These are phyloP conservation scores for Marsdenia floribunda DNA, from an alignment of 257 asterid genomes.

Conservation along the genomic window DNA sequence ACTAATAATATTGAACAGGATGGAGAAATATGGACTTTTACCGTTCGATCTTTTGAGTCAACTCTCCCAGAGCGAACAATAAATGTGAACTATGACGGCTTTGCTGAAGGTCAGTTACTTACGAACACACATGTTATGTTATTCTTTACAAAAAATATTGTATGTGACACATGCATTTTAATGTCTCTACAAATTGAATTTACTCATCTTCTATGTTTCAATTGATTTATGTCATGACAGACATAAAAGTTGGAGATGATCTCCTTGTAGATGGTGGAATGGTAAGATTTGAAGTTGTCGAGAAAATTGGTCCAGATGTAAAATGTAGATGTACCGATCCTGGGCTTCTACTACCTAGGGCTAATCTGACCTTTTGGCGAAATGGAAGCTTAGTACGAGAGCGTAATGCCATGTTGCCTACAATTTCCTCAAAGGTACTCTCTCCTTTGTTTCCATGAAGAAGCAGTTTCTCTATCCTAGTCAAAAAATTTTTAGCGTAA, in stretches of 20 bases:
- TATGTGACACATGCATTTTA: not conserved
- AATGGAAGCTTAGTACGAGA: slow-evolving; percentile 92
- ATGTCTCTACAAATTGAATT: not conserved
- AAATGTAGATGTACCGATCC: slow-evolving; percentile 93
- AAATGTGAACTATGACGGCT: slow-evolving; percentile 82
- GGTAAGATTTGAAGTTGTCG: slow-evolving; percentile 98
- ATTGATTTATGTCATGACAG: slow-evolving; percentile 34
- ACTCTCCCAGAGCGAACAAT: slow-evolving; percentile 75
- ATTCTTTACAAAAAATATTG: not conserved
- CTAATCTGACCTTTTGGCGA: slow-evolving; percentile 96
- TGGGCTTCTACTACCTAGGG: slow-evolving; percentile 92
- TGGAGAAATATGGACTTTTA: slow-evolving; percentile 97
- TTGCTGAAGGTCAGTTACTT: slow-evolving; percentile 77
- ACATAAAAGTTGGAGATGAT: slow-evolving; percentile 86
- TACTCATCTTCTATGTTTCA: slow-evolving; percentile 13
- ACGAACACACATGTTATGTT: not conserved
- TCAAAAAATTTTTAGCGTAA: not conserved
- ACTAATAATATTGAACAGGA: slow-evolving; percentile 50
- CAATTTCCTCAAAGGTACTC: slow-evolving; percentile 86
- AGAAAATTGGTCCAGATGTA: slow-evolving; percentile 97
- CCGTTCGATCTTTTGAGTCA: slow-evolving; percentile 79
- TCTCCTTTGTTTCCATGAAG: not conserved
- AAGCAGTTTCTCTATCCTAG: not conserved
- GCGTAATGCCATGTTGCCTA: slow-evolving; percentile 98
- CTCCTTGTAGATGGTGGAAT: slow-evolving; percentile 98